Evolutionary conservation across 345 rosid species (phyloP).

Genomic region (Bruguiera gymnorhiza): DNA sequence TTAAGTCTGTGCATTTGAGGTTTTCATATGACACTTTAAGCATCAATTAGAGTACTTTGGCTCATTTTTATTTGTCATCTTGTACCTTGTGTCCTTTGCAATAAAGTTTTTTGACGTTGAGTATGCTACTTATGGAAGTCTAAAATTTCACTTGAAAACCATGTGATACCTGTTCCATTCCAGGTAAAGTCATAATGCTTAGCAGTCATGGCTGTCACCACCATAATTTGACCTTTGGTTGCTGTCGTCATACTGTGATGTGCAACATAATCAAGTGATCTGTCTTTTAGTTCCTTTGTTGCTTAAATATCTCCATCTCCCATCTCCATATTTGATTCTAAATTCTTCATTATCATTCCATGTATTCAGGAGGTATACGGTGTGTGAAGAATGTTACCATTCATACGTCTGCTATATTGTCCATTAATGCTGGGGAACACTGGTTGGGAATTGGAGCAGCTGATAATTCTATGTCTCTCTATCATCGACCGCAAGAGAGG

Average conservation of each 20-base stretch:
- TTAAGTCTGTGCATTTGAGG: no score
- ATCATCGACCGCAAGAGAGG: slow-evolving; percentile 89
- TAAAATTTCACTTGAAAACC: no score
- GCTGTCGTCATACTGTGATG: neutral
- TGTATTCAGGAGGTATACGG: slow-evolving; percentile 62
- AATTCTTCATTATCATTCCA: neutral
- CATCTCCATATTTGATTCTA: neutral
- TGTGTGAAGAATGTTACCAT: slow-evolving; percentile 91
- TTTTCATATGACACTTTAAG: no score
- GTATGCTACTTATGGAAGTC: no score
- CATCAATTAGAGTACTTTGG: no score
- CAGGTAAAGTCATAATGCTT: no score
- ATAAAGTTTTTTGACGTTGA: no score
- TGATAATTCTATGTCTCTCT: slow-evolving; percentile 98
- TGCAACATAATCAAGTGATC: neutral
- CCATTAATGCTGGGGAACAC: slow-evolving; percentile 87
- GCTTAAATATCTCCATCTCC: neutral
- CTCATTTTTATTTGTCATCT: no score
- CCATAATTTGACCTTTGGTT: no score
- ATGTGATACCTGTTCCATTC: no score
- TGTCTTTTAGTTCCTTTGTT: neutral
- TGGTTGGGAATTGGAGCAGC: slow-evolving; percentile 99
- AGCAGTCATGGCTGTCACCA: no score
- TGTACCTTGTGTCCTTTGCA: no score
- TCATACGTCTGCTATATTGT: slow-evolving; percentile 70